Percentiles rank a stretch among this genome's conserved stretches.
Evolutionary conservation across 768 basidiomycete genomes (phyloP).

Genomic region (Termitomyces sp.): DNA sequence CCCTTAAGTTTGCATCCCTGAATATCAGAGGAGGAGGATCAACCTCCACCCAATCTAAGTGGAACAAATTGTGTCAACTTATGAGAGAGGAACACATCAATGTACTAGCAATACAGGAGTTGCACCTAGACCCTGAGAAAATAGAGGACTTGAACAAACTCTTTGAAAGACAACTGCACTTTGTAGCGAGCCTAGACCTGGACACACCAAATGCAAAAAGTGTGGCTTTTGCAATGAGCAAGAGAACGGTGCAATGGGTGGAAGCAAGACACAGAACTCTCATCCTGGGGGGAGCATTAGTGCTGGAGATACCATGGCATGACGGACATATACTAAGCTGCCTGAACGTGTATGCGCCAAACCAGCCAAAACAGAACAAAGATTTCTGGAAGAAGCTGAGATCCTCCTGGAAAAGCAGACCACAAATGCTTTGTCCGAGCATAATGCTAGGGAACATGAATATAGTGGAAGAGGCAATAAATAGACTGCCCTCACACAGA

Average conservation of each 20-base stretch:
- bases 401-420: accelerated
- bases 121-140: neutral
- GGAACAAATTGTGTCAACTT: slow-evolving; percentile 11
- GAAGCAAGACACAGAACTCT: slow-evolving; percentile 22
- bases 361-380: neutral
- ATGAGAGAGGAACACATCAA: slow-evolving; percentile 7
- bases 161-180: slow-evolving; percentile 8
- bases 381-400: neutral
- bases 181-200: slow-evolving; percentile 15
- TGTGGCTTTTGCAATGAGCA: slow-evolving; percentile 29
- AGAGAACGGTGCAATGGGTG: slow-evolving; percentile 12
- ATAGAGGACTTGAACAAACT: neutral
- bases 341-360: neutral
- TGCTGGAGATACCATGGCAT: slow-evolving; percentile 11
- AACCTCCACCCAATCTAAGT: neutral
- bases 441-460: slow-evolving; percentile 37
- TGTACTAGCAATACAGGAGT: neutral
- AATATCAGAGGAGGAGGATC: neutral
- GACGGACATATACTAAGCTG: neutral
- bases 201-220: slow-evolving; percentile 18
- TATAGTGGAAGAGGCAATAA: slow-evolving; percentile 28
- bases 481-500: slow-evolving; percentile 20
- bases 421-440: slow-evolving; percentile 14
- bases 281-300: slow-evolving; percentile 17
- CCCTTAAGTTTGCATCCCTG: neutral